phyloP scores from a whole-genome alignment of 768 basidiomycete species.

The Cyclocybe cylindracea region DNA sequence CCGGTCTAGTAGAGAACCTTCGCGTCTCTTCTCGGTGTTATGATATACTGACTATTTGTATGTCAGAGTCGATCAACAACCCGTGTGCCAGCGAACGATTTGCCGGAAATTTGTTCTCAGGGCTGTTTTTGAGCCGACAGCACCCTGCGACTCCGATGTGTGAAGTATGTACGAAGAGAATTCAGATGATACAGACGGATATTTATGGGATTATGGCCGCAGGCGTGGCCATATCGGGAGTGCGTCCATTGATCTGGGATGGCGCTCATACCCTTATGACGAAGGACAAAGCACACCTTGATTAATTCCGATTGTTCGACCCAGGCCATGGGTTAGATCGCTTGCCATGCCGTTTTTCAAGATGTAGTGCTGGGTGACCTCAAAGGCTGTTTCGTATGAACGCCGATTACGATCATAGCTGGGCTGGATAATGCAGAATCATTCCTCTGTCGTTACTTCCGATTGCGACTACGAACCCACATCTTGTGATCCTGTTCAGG shows the following conservation, averaged over 20 bases:
- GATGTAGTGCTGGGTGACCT: conserved; percentile 56
- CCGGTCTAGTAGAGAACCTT: too few species aligned
- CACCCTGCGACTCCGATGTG: conserved; percentile 39
- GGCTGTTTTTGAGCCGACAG: conserved; percentile 66
- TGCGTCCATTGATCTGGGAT: conserved; percentile 51
- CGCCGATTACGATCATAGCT: conserved; percentile 65
- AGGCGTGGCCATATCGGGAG: conserved; percentile 68
- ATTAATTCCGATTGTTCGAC: conserved; percentile 78
- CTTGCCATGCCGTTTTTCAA: conserved; percentile 80
- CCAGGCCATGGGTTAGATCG: conserved; percentile 64
- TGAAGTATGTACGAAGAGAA: neutral
- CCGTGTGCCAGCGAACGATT: conserved; percentile 75
- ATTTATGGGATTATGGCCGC: conserved; percentile 84
- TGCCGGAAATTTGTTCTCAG: conserved; percentile 67
- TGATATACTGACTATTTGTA: neutral
- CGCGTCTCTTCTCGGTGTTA: too few species aligned
- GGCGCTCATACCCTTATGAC: too few species aligned
- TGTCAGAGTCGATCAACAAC: conserved; percentile 31
- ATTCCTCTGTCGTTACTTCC: too few species aligned
- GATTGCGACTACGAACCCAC: conserved; percentile 35
- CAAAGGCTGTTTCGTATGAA: conserved; percentile 70
- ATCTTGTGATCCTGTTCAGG: conserved; percentile 69
- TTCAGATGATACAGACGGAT: conserved; percentile 22
- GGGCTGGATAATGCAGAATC: conserved; percentile 38
- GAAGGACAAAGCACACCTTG: conserved; percentile 42